Evolutionary conservation across 2,329 filamentous ascomycete species (phyloP).

Genomic region (Aspergillus quadrilineatus): DNA sequence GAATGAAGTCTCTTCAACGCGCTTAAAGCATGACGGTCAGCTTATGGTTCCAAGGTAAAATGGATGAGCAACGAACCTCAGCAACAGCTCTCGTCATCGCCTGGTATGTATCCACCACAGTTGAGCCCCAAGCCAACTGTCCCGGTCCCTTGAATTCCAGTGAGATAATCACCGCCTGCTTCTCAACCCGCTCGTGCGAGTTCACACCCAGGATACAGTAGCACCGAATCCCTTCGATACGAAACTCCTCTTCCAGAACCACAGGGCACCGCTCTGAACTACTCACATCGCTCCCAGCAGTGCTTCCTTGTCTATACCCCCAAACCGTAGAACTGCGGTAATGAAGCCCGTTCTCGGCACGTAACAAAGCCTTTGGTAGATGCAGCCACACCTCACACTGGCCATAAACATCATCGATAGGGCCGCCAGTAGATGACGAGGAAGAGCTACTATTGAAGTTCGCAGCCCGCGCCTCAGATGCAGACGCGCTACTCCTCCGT

Average conservation of each 20-base stretch:
- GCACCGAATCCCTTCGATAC: slow-evolving; percentile 45
- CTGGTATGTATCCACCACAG: slow-evolving; percentile 40
- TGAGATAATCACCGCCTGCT: slow-evolving; percentile 48
- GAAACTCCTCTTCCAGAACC: slow-evolving; percentile 39
- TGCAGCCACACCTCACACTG: slow-evolving; percentile 40
- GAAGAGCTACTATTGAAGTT: slow-evolving; percentile 12
- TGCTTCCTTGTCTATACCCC: slow-evolving; percentile 31
- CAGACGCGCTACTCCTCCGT: slow-evolving; percentile 26
- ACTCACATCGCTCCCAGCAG: slow-evolving; percentile 6
- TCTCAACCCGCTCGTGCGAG: slow-evolving; percentile 51
- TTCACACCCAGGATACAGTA: slow-evolving; percentile 54
- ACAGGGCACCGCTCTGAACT: slow-evolving; percentile 27
- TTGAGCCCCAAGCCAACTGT: slow-evolving; percentile 33
- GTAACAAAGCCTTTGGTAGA: slow-evolving; percentile 47
- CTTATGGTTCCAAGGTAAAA: slow-evolving; percentile 14
- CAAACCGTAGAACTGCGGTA: slow-evolving; percentile 37
- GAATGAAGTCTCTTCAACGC: slow-evolving; percentile 49
- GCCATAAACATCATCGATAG: slow-evolving; percentile 32
- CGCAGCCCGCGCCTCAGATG: slow-evolving; percentile 8
- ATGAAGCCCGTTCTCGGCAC: slow-evolving; percentile 43
- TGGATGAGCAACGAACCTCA: slow-evolving; percentile 30
- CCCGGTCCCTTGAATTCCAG: slow-evolving; percentile 38
- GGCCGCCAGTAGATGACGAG: slow-evolving; percentile 11
- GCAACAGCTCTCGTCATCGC: slow-evolving; percentile 40
- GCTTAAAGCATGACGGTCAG: slow-evolving; percentile 24